A percentile compares a stretch with the other conserved stretches of the same genome.
phyloP scores from a whole-genome alignment of 495 filamentous ascomycete genomes.

The Penicillium salamii region DNA sequence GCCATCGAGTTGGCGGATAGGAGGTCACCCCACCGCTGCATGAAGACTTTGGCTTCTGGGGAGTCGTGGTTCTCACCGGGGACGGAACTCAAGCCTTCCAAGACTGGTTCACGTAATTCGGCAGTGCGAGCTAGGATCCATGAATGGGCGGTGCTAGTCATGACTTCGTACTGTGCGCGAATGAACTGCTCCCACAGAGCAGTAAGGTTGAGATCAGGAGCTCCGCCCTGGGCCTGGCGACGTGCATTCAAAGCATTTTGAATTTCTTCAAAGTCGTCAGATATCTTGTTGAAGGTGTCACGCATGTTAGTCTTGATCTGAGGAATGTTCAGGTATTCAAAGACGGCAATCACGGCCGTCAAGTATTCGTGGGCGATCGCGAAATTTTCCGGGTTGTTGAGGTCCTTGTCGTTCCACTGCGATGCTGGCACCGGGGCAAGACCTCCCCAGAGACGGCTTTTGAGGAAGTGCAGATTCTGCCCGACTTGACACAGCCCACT shows the following conservation, averaged over 20 bases:
- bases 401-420: conserved; percentile 1
- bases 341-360: conserved; percentile 1
- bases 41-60: background rate
- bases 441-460: background rate
- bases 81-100: background rate
- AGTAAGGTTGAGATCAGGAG: background rate
- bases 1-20: background rate
- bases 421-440: background rate
- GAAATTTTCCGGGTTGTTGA: conserved; percentile 1
- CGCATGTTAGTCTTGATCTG: background rate
- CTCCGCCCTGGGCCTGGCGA: background rate
- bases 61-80: background rate
- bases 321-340: background rate
- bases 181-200: conserved; percentile 1
- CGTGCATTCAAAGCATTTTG: conserved; percentile 1
- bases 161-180: conserved; percentile 5
- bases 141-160: conserved; percentile 2
- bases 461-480: background rate
- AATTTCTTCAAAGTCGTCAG: background rate
- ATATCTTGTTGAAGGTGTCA: conserved; percentile 1
- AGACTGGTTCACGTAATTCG: background rate
- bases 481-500: background rate
- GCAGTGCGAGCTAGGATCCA: background rate
- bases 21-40: background rate
- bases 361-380: background rate